phyloP scores from a whole-genome alignment of 1,139 yeast genomes.

The Nakaseomyces bracarensis region DNA sequence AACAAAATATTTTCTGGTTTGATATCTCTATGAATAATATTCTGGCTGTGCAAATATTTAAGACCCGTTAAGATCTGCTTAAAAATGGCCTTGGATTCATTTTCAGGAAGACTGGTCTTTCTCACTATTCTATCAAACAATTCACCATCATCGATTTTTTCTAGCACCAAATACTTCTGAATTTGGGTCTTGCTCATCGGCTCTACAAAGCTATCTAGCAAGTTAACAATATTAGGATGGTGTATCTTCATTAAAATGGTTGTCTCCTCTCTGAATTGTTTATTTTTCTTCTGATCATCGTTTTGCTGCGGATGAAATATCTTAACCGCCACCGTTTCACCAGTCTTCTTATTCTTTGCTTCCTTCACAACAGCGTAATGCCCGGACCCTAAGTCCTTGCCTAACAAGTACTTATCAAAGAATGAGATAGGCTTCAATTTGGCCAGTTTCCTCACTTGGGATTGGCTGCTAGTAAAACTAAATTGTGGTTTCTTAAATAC shows the following conservation, averaged over 20 bases:
- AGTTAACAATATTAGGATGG: slow-evolving; percentile 63
- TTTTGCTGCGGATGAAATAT: slow-evolving; percentile 63
- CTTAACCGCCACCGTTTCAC: slow-evolving; percentile 61
- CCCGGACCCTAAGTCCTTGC: slow-evolving; percentile 61
- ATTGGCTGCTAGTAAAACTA: slow-evolving; percentile 23
- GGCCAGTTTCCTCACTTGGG: slow-evolving; percentile 11
- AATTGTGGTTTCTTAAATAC: slow-evolving; percentile 28
- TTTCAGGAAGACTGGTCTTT: slow-evolving; percentile 51
- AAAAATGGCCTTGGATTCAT: slow-evolving; percentile 55
- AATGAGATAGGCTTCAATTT: slow-evolving; percentile 31
- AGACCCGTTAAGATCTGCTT: slow-evolving; percentile 57
- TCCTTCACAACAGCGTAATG: slow-evolving; percentile 74
- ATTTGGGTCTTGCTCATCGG: slow-evolving; percentile 48
- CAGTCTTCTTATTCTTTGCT: slow-evolving; percentile 50
- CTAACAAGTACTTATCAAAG: slow-evolving; percentile 53
- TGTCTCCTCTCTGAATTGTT: slow-evolving; percentile 59
- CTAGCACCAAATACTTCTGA: slow-evolving; percentile 61
- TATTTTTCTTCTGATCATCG: slow-evolving; percentile 40
- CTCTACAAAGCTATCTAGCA: slow-evolving; percentile 60
- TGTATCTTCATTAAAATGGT: slow-evolving; percentile 54
- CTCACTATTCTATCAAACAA: slow-evolving; percentile 60
- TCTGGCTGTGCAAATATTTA: slow-evolving; percentile 50
- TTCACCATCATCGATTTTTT: slow-evolving; percentile 68
- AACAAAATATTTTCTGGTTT: slow-evolving; percentile 70
- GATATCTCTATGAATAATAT: slow-evolving; percentile 68